A percentile compares a stretch with the other conserved stretches of the same genome.
Evolutionary conservation across 768 basidiomycete species (phyloP).

Genomic region (Phanerochaete carnosa): DNA sequence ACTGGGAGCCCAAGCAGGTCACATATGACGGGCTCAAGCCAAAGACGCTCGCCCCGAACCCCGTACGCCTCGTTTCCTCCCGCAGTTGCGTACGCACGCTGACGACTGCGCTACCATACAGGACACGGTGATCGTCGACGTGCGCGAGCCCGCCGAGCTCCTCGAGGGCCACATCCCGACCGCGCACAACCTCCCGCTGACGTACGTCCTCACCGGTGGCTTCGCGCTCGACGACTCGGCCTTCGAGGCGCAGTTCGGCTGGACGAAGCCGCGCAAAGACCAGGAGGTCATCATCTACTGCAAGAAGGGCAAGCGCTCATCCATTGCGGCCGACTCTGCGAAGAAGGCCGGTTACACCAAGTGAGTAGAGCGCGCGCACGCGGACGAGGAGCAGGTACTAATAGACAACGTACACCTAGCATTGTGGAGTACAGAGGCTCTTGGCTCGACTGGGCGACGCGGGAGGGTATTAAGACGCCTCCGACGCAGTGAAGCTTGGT

Average conservation of each 20-base stretch:
- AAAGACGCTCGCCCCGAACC: not conserved
- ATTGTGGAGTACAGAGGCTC: constrained; percentile 1
- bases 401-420: not conserved
- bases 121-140: not conserved
- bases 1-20: not conserved
- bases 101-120: not conserved
- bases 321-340: not conserved
- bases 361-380: not conserved
- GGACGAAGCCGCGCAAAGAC: not conserved
- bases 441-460: constrained; percentile 1
- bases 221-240: not conserved
- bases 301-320: constrained; percentile 6
- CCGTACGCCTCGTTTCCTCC: not conserved
- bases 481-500: not conserved
- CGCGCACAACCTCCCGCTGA: not conserved
- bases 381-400: not conserved
- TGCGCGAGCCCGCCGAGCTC: constrained; percentile 3
- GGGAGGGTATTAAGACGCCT: not conserved
- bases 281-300: constrained; percentile 3
- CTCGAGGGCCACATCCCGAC: not conserved
- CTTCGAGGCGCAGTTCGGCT: not conserved
- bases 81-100: too few relatives aligned
- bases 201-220: not conserved
- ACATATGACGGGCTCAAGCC: not conserved
- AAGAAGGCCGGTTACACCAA: constrained; percentile 1